Conservation (phyloP, 2,329 filamentous ascomycete species). For the Bipolaris victoriae region DNA sequence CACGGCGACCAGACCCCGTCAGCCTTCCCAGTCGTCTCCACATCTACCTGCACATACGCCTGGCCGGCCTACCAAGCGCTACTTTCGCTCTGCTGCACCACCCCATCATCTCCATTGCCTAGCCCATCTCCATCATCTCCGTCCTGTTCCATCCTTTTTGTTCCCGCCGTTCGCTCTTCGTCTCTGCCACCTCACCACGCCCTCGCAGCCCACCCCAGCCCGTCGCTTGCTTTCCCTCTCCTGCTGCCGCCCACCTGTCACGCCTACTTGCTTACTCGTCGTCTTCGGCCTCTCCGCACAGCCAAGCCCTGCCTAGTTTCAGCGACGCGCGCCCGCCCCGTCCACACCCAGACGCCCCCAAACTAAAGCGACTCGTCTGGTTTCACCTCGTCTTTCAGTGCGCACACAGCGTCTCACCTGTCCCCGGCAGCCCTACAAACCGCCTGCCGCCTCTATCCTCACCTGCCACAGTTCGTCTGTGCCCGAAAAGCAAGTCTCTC, state of each 20-base stretch:
- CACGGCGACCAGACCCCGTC: slow-evolving; percentile 14
- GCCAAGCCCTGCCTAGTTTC: slow-evolving; percentile 35
- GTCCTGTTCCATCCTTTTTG: neutral
- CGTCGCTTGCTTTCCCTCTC: neutral
- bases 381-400: slow-evolving; percentile 25
- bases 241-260: neutral
- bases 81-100: slow-evolving; percentile 17
- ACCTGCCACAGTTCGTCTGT: slow-evolving; percentile 21
- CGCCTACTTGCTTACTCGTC: slow-evolving; percentile 4
- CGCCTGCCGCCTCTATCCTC: slow-evolving; percentile 19
- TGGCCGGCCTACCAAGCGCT: slow-evolving; percentile 14
- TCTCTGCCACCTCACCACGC: neutral
- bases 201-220: neutral
- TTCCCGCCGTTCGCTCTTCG: slow-evolving; percentile 12
- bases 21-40: slow-evolving; percentile 24
- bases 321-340: slow-evolving; percentile 28
- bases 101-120: neutral
- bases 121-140: slow-evolving; percentile 2
- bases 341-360: slow-evolving; percentile 16
- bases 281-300: slow-evolving; percentile 29
- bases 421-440: slow-evolving; percentile 31
- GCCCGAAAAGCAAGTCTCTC: slow-evolving; percentile 12
- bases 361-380: slow-evolving; percentile 17
- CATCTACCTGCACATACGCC: slow-evolving; percentile 19
- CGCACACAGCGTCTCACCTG: slow-evolving; percentile 37